Evolutionary conservation across 768 basidiomycete genomes (phyloP).

Genomic region (Rhodotorula sphaerocarpa): DNA sequence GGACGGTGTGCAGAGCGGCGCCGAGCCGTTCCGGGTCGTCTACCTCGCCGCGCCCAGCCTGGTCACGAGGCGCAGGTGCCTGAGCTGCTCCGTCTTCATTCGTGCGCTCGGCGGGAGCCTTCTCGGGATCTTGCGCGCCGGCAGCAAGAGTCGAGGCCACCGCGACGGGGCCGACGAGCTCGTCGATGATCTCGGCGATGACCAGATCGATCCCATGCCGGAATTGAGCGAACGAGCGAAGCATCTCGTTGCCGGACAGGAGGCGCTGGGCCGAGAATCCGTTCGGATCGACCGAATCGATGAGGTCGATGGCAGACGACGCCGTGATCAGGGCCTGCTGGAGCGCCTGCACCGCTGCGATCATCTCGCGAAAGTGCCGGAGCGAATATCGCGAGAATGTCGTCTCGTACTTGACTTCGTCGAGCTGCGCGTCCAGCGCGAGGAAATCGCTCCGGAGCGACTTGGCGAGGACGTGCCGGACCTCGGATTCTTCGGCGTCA

Average conservation of each 20-base stretch:
- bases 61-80: not conserved
- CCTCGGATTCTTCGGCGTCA: conserved; percentile 25
- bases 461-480: conserved; percentile 29
- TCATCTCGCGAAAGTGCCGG: conserved; percentile 20
- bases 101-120: not conserved
- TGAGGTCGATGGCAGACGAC: conserved; percentile 28
- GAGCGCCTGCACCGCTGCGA: conserved; percentile 19
- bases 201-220: conserved; percentile 93
- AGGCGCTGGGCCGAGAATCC: conserved; percentile 31
- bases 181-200: conserved; percentile 73
- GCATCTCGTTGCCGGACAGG: conserved; percentile 65
- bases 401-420: conserved; percentile 26
- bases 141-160: not conserved
- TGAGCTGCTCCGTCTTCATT: not conserved
- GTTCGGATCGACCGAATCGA: conserved; percentile 30
- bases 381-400: conserved; percentile 18
- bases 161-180: conserved; percentile 11
- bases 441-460: conserved; percentile 30
- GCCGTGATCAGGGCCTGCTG: conserved; percentile 34
- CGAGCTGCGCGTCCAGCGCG: conserved; percentile 19
- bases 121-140: not conserved
- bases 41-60: not conserved
- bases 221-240: conserved; percentile 51
- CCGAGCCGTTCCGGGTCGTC: not conserved
- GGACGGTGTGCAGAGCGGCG: conserved; percentile 8